Evolutionary conservation across 805 yeast species (phyloP).

Genomic region (Yarrowia divulgata): DNA sequence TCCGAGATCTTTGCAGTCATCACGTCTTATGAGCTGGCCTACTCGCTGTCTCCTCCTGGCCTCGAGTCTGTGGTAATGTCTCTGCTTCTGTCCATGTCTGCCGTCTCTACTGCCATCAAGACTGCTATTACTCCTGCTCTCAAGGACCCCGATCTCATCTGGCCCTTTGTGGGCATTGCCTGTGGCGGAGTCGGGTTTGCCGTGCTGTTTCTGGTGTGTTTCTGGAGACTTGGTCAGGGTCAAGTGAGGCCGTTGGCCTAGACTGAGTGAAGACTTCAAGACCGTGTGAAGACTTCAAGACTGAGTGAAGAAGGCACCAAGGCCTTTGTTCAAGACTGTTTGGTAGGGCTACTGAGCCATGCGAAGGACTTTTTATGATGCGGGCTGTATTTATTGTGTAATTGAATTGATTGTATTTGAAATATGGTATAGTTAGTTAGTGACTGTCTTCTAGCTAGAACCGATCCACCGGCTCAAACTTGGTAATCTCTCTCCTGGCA

Average conservation of each 20-base stretch:
- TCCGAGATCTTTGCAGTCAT: constrained; percentile 62
- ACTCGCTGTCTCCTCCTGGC: constrained; percentile 58
- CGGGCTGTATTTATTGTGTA: background rate
- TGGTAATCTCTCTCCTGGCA: no score
- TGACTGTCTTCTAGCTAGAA: no score
- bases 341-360: background rate
- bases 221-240: constrained; percentile 14
- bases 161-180: constrained; percentile 55
- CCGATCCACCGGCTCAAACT: no score
- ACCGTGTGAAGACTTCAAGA: background rate
- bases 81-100: constrained; percentile 44
- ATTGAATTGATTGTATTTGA: no score
- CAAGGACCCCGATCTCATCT: constrained; percentile 54
- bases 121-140: constrained; percentile 55
- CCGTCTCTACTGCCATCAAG: constrained; percentile 54
- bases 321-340: background rate
- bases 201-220: background rate
- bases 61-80: constrained; percentile 63
- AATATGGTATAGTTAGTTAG: no score
- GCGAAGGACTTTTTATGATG: background rate
- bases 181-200: constrained; percentile 53
- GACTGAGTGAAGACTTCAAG: no score
- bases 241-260: background rate
- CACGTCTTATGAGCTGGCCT: constrained; percentile 63
- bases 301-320: background rate